Evolutionary conservation across 441 rosid genomes (phyloP), one percentile per base, ranked within the genome.

Genomic region (Euphorbia schlechtendalii): DNA sequence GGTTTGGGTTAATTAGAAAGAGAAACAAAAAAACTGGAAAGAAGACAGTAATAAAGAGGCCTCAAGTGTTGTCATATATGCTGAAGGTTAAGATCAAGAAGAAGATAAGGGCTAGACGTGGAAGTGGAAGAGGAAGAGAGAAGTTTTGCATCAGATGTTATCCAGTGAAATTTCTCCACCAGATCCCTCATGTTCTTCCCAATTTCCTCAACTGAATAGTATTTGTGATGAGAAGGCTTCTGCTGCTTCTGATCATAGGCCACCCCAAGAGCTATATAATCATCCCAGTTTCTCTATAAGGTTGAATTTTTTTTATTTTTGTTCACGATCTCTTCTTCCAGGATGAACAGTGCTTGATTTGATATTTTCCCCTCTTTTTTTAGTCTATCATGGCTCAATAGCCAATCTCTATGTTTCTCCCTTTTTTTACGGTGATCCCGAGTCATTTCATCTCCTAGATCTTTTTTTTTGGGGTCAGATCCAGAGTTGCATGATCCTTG

Each of bases 141-240:
- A 81, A 79, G 86, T 81, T 80, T 83, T 73, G 71, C 91, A 70
- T 89, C 97, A 89, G 96, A 92, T 94, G 92, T 89, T 88, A 82
- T 85, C 94, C 89, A 69, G 75, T 82, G 87, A 89, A 84, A 83
- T 75, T 76, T 80, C 86, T 80, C 90, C 70, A 83, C 73, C 88
- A 84, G 90, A 86, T 91, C 90, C 89, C 65, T 67, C 89, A 65
- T 77, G 83, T 82, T 68, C 85, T 64, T 69, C 71, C 65, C 76
- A 72, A 72, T 66, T 78, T 72, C 75, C 74, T 52, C 87, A 78
- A 46, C 79, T 80, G 71, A 78, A 75, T 74, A 61, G 56, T 69
- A 70, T 76, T 74, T 71, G 61, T 63, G 66, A 68, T 78, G 82
- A 82, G 79, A 79, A 58, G 60, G 75, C 80, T 79, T 73, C 84